Percentiles rank a stretch among this genome's conserved stretches.
Evolutionary conservation across 179 eudicot genomes (phyloP).

Genomic region (Beta corolliflora): DNA sequence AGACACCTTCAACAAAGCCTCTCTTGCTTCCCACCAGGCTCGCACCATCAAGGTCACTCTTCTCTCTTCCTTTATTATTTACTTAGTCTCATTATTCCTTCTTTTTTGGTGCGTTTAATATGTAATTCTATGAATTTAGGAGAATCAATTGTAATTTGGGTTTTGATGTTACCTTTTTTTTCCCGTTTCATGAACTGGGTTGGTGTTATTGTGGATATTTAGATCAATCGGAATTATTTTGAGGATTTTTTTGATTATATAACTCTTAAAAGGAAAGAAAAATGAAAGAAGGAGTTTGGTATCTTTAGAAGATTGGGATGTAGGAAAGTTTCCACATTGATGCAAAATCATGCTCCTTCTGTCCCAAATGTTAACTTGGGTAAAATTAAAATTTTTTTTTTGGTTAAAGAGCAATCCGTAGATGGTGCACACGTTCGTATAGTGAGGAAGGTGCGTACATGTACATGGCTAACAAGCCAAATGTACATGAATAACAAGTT

Average conservation of each 20-base stretch:
- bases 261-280: background rate
- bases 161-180: background rate
- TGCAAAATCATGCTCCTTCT: too few relatives aligned
- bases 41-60: conserved; percentile 74
- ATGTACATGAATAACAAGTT: too few relatives aligned
- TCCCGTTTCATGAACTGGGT: background rate
- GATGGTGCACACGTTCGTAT: too few relatives aligned
- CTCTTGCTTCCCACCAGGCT: conserved; percentile 80
- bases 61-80: too few relatives aligned
- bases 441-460: too few relatives aligned
- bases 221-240: background rate
- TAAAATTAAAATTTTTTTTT: too few relatives aligned
- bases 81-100: background rate
- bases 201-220: background rate
- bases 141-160: background rate
- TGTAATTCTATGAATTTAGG: background rate
- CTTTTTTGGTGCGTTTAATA: background rate
- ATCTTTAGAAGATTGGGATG: background rate
- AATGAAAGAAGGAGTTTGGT: background rate
- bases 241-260: too few relatives aligned
- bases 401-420: too few relatives aligned
- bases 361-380: too few relatives aligned
- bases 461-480: too few relatives aligned
- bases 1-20: conserved; percentile 71
- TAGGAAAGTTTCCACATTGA: too few relatives aligned